Evolutionary conservation across 176 grass and related monocot genomes (phyloP).

Genomic region (Eleusine coracana): DNA sequence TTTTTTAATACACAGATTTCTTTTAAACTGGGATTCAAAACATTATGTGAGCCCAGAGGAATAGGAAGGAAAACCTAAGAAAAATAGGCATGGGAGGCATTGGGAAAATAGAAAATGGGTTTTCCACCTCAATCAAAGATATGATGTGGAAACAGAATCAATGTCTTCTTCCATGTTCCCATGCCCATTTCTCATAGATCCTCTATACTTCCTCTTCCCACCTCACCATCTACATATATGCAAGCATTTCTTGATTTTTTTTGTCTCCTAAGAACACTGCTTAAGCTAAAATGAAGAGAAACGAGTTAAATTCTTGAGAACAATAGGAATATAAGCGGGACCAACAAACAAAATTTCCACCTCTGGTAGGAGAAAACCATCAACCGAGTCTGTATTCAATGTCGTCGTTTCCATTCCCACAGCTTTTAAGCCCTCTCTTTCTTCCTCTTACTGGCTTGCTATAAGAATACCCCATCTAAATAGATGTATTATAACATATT

Average conservation of each 20-base stretch:
- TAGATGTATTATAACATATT: no score
- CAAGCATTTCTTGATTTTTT: neutral
- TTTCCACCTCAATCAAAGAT: neutral
- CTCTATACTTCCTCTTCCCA: neutral
- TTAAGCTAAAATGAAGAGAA: conserved; percentile 34
- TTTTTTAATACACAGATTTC: neutral
- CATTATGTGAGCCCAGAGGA: neutral
- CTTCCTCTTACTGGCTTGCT: neutral
- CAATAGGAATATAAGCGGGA: conserved; percentile 32
- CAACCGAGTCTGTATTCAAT: neutral
- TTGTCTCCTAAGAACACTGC: neutral
- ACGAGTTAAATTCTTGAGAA: conserved; percentile 24
- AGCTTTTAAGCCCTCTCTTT: no score
- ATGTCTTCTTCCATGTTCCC: conserved; percentile 21
- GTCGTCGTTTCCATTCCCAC: neutral
- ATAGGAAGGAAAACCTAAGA: neutral
- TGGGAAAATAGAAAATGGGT: neutral
- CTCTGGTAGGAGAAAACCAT: neutral
- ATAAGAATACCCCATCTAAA: neutral
- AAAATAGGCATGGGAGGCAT: neutral
- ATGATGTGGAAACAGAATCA: neutral
- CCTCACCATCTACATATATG: neutral
- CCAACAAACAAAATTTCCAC: neutral
- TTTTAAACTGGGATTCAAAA: neutral
- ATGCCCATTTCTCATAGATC: neutral